Evolutionary conservation across 1,284 basidiomycete genomes (phyloP), one percentile per base, ranked within the genome.

Genomic region (Mycosarcoma mackinlayi): DNA sequence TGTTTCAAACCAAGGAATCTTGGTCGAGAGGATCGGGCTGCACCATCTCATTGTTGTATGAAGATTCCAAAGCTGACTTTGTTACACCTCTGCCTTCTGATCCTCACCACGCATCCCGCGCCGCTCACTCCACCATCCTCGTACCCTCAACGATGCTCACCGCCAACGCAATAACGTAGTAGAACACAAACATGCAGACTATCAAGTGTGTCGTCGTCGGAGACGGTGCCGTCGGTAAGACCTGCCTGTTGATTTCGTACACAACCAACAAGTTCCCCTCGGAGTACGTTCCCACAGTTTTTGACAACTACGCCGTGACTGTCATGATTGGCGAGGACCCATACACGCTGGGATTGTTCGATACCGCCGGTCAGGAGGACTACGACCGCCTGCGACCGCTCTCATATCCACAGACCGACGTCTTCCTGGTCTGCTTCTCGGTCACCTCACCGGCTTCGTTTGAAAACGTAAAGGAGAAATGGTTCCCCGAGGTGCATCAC

Each of bases 281-380:
- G 33, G 96, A 98, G 88, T 98, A 98, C 86, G 95, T 98, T 51
- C 96, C 95, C 48, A 98, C 83, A 80, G 86, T 95, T 52, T 95
- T 95, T 84, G 93, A 95, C 85, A 95, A 95, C 85, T 95, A 98
- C 86, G 94, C 95, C 50, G 96, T 98, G 70, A 98, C 95, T 10
- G 96, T 98, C 72, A 98, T 98, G 95, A 98, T 99, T 85, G 96
- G 95, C 60, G 96, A 98, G 83, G 95, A 98, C 85, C 95, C 95
- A 51, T 98, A 98, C 86, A 98, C 96, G 65, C 87, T 98, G 78
- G 96, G 96, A 58, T 85, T 99, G 68, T 99, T 98, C 85, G 95
- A 99, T 87, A 99, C 95, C 65, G 95, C 95, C 77, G 92, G 95
- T 84, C 95, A 98, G 87, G 95, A 98, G 87, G 95, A 98, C 88